A percentile compares a stretch with the other conserved stretches of the same genome.
Conservation (phyloP, 441 rosid genomes). For the Gossypium schwendimanii region DNA sequence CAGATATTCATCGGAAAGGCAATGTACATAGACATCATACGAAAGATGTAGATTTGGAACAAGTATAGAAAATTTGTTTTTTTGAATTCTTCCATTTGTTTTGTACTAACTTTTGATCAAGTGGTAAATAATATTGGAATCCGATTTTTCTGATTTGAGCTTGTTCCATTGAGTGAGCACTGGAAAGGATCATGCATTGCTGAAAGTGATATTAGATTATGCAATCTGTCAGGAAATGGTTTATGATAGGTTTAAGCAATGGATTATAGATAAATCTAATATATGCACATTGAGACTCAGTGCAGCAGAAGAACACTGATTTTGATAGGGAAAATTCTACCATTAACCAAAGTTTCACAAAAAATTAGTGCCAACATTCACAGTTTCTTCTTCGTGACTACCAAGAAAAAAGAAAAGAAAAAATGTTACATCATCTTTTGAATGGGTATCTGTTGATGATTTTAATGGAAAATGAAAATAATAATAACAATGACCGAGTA, state of each 20-base stretch:
- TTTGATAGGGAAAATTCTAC: neutral
- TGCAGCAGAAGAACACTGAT: neutral
- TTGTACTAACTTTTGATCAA: conserved; percentile 5
- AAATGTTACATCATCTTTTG: neutral
- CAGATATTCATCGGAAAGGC: neutral
- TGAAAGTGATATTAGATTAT: neutral
- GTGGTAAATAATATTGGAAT: neutral
- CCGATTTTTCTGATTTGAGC: neutral
- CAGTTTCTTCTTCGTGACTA: neutral
- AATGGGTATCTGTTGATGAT: neutral
- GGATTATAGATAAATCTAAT: neutral
- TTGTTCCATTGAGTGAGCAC: neutral
- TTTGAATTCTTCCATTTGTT: conserved; percentile 7
- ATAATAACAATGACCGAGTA: neutral
- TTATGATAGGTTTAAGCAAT: neutral
- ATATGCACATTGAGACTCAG: neutral
- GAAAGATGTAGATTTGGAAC: neutral
- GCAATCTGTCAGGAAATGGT: no score
- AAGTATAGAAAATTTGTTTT: neutral
- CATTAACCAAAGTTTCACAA: neutral
- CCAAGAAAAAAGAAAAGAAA: no score
- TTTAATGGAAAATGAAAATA: neutral
- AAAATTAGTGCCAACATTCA: neutral
- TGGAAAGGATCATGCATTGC: neutral
- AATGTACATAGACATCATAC: conserved; percentile 21